Conservation (phyloP, 371 early-diverging fungal species). For the Capillidium heterosporum region DNA sequence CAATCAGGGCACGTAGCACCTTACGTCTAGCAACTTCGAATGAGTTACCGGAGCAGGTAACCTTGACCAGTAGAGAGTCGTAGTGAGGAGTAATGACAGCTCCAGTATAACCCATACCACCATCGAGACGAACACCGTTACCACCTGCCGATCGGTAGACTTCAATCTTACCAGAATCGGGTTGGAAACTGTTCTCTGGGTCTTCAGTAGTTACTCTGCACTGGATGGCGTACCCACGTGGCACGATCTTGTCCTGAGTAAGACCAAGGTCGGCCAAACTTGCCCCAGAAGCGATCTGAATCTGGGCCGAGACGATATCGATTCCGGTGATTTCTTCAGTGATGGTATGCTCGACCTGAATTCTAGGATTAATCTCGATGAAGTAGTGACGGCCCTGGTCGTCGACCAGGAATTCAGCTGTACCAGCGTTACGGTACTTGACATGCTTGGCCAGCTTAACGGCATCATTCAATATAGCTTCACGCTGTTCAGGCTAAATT, state of each 20-base stretch:
- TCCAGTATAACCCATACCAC: conserved; percentile 76
- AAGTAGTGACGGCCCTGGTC: conserved; percentile 75
- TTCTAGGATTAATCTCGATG: conserved; percentile 91
- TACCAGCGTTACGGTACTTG: conserved; percentile 88
- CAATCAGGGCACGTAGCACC: conserved; percentile 69
- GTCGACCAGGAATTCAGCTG: conserved; percentile 94
- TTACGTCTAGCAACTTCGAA: conserved; percentile 77
- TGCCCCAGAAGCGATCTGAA: conserved; percentile 81
- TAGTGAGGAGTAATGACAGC: conserved; percentile 85
- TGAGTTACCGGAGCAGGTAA: conserved; percentile 68
- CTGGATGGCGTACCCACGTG: conserved; percentile 81
- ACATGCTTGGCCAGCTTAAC: conserved; percentile 75
- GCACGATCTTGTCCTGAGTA: conserved; percentile 58
- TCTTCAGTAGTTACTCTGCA: conserved; percentile 92
- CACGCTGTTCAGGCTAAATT: conserved; percentile 28
- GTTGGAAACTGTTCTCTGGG: conserved; percentile 73
- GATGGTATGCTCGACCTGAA: conserved; percentile 83
- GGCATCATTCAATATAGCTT: conserved; percentile 72
- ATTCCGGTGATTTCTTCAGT: conserved; percentile 90
- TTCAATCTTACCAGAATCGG: conserved; percentile 87
- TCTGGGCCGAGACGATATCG: conserved; percentile 81
- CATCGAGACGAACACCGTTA: conserved; percentile 82
- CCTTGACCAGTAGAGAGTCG: conserved; percentile 90
- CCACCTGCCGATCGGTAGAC: conserved; percentile 77
- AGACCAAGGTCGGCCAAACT: conserved; percentile 58